phyloP scores from a whole-genome alignment of 768 basidiomycete genomes.

The Tulasnella sp. region DNA sequence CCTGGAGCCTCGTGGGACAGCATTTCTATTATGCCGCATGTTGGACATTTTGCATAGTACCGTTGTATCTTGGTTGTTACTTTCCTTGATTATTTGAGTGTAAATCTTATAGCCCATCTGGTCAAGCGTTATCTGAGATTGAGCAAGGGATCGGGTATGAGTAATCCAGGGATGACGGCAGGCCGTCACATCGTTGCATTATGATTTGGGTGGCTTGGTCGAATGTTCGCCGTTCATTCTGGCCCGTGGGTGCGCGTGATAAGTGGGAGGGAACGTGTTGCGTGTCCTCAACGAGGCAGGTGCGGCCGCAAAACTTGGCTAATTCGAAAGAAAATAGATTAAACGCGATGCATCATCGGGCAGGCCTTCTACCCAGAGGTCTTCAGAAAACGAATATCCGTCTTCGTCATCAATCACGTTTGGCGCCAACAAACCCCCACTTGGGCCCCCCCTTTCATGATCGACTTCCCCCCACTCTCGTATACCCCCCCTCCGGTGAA shows the following conservation, averaged over 20 bases:
- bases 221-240: slow-evolving; percentile 9
- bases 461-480: neutral
- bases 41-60: neutral
- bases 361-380: neutral
- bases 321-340: slow-evolving; percentile 11
- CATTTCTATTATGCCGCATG: neutral
- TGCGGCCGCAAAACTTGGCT: neutral
- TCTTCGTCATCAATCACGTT: neutral
- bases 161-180: neutral
- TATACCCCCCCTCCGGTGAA: neutral
- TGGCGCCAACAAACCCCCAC: neutral
- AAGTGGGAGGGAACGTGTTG: slow-evolving; percentile 17
- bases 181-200: neutral
- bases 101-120: slow-evolving; percentile 7
- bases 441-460: neutral
- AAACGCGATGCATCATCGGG: slow-evolving; percentile 6
- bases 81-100: slow-evolving; percentile 10
- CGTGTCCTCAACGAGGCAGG: slow-evolving; percentile 1
- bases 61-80: neutral
- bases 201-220: neutral
- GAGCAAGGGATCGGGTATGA: neutral
- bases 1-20: neutral
- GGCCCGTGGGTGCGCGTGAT: slow-evolving; percentile 9
- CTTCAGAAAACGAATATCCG: slow-evolving; percentile 17
- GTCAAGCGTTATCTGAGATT: slow-evolving; percentile 2